Evolutionary conservation across 345 rosid genomes (phyloP).

Genomic region (Heritiera fomes): DNA sequence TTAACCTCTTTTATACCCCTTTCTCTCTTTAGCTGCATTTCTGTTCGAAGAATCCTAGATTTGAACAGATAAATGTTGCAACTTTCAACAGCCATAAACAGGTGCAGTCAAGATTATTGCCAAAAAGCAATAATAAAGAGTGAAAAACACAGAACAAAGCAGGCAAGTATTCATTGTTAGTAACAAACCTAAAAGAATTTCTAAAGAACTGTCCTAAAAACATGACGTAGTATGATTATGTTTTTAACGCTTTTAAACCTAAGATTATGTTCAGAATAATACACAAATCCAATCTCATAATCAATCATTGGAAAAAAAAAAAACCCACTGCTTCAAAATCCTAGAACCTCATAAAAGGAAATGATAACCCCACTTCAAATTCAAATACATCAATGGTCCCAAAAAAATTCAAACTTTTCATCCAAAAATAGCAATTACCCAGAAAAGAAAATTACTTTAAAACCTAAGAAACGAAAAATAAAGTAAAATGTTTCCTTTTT

Average conservation of each 20-base stretch:
- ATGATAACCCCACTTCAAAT: conserved; percentile 16
- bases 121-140: neutral
- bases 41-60: neutral
- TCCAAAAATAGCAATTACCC: conserved; percentile 15
- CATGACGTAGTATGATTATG: conserved; percentile 22
- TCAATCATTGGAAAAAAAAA: conserved; percentile 21
- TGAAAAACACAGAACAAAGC: neutral
- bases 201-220: conserved; percentile 1
- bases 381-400: conserved; percentile 7
- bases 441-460: conserved; percentile 14
- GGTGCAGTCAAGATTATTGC: neutral
- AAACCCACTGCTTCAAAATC: conserved; percentile 4
- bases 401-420: neutral
- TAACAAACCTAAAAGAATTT: conserved; percentile 7
- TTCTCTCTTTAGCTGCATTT: conserved; percentile 3
- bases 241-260: conserved; percentile 12
- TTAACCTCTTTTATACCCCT: neutral
- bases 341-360: conserved; percentile 2
- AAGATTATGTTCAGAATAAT: conserved; percentile 10
- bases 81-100: neutral
- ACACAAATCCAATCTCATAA: neutral
- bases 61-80: neutral
- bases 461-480: neutral
- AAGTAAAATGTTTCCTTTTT: neutral
- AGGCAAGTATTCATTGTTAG: neutral